Evolutionary conservation across 176 grass and related monocot genomes (phyloP), one percentile per base, ranked within the genome.

Genomic region (Neostapfia colusana): DNA sequence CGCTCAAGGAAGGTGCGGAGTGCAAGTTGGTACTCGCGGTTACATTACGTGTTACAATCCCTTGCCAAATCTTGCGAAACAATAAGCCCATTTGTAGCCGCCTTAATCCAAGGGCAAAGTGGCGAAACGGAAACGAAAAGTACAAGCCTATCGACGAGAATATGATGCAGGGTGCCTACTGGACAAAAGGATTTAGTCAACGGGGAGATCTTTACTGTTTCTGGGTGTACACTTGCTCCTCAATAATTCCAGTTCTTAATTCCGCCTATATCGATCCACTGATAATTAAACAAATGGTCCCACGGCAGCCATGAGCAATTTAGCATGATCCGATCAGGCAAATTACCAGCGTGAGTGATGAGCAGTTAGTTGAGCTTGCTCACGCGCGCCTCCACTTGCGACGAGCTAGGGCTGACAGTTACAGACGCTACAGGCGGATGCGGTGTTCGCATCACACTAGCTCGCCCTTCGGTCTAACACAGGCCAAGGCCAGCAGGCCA

Each of bases 231-330:
- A 51, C 37, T 15, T 50, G 12, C 57, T 44, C 56, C 18, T 18
- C 57, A 58, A 66, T 79, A 58, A 85, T 85, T 41, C 3, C 15
- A 54, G 6, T 79, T 72, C 3, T 73, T 79, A 46, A 79, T 72
- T 35, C 58, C 2, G 14, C 21, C 15, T 17, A 6, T 14, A 56
- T 65, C 45, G 42, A 43, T 18, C 31, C 31, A 31, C 31, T 31
- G 31, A 31, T 72, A n/a, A n/a, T n/a, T n/a, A 44, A 41, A 78
- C 49, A 79, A 78, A 46, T 54, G 20, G n/a, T 57, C 65, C 67
- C 37, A 79, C 8, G 26, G 28, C 83, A 65, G 7, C 20, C 67
- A 27, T 28, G 67, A 45, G 46, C 16, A 55, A 36, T 35, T 35
- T 11, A 20, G 69, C 26, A 21, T 10, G 44, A 65, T 79, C 67